phyloP scores from a whole-genome alignment of 2,329 filamentous ascomycete genomes.

The Aspergillus spinulosporus region DNA sequence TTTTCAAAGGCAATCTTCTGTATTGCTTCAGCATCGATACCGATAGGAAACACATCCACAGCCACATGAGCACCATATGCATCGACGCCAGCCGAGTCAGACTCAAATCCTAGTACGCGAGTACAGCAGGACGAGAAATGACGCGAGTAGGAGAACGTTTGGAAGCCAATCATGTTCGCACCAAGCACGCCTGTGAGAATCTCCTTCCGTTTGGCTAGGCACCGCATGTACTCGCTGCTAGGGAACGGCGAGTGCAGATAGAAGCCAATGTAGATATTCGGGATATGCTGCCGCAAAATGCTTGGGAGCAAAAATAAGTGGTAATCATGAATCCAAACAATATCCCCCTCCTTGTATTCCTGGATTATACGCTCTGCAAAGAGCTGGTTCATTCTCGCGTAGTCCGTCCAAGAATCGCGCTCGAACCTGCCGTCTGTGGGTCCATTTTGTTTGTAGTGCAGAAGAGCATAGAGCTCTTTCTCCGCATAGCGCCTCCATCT shows the following conservation, averaged over 20 bases:
- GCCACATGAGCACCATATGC: conserved; percentile 86
- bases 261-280: conserved; percentile 91
- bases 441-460: conserved; percentile 95
- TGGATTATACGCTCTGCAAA: conserved; percentile 88
- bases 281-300: conserved; percentile 79
- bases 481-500: conserved; percentile 90
- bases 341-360: conserved; percentile 86
- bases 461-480: conserved; percentile 85
- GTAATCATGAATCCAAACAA: conserved; percentile 92
- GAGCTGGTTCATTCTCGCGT: conserved; percentile 86
- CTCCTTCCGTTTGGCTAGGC: conserved; percentile 83
- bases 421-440: conserved; percentile 81
- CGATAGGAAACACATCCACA: conserved; percentile 91
- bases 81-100: conserved; percentile 79
- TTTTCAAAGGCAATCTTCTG: conserved; percentile 72
- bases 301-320: conserved; percentile 87
- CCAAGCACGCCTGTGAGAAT: conserved; percentile 86
- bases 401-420: conserved; percentile 85
- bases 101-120: conserved; percentile 84
- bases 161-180: conserved; percentile 90
- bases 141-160: conserved; percentile 90
- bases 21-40: conserved; percentile 83
- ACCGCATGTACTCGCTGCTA: conserved; percentile 91
- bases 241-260: conserved; percentile 94
- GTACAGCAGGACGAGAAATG: conserved; percentile 96